Percentiles rank a stretch among this genome's conserved stretches.
Evolutionary conservation across 2,329 filamentous ascomycete species (phyloP).

Genomic region (Fusarium secorum): DNA sequence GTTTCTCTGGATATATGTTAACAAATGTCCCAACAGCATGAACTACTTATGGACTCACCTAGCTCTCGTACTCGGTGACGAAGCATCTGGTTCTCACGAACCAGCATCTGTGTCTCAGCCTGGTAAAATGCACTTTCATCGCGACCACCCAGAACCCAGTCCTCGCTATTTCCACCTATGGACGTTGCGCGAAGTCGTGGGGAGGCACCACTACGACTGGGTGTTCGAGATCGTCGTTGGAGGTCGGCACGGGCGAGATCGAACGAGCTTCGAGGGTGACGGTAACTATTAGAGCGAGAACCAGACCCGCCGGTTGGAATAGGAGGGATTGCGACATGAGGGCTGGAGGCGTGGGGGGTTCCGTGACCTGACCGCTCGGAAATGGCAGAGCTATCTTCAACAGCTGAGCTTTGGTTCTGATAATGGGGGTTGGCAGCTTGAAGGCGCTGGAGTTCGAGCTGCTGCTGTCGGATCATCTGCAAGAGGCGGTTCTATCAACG

Average conservation of each 20-base stretch:
- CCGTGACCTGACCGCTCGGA: constrained; percentile 55
- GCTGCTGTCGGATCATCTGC: constrained; percentile 78
- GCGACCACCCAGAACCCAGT: constrained; percentile 69
- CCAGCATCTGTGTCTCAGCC: constrained; percentile 80
- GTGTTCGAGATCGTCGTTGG: constrained; percentile 65
- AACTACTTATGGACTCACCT: constrained; percentile 53
- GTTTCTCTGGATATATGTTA: constrained; percentile 54
- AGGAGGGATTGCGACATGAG: constrained; percentile 45
- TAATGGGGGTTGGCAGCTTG: constrained; percentile 54
- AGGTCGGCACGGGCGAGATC: constrained; percentile 65
- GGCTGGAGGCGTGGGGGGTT: constrained; percentile 46
- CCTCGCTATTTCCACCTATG: constrained; percentile 66
- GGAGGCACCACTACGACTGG: constrained; percentile 64
- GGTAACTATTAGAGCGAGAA: constrained; percentile 60
- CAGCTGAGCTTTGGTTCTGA: constrained; percentile 48
- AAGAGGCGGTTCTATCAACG: constrained; percentile 72
- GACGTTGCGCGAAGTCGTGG: constrained; percentile 65
- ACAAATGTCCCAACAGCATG: background rate
- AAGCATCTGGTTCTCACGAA: constrained; percentile 84
- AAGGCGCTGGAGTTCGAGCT: constrained; percentile 72
- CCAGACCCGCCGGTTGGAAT: constrained; percentile 52
- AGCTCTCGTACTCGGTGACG: constrained; percentile 76
- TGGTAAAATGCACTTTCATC: constrained; percentile 84
- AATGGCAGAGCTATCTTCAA: constrained; percentile 56
- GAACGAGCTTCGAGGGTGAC: constrained; percentile 64